Evolutionary conservation across 345 rosid species (phyloP).

Genomic region (Carallia brachiata): DNA sequence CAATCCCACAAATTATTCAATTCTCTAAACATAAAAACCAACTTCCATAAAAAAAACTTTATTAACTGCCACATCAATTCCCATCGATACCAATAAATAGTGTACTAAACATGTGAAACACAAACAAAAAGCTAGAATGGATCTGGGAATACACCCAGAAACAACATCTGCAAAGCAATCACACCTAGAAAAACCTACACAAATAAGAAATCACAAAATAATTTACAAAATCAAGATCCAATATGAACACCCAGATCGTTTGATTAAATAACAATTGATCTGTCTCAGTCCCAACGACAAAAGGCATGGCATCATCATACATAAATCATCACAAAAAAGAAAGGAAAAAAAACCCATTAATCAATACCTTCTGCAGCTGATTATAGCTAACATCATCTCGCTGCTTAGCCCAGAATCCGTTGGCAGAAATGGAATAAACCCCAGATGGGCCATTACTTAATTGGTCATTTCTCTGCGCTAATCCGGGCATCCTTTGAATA

Average conservation of each 20-base stretch:
- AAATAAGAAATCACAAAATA: constrained; percentile 5
- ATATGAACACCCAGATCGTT: constrained; percentile 21
- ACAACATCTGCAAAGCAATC: constrained; percentile 6
- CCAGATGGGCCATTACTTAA: constrained; percentile 39
- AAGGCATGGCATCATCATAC: not conserved
- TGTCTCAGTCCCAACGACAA: constrained; percentile 18
- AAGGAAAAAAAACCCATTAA: not conserved
- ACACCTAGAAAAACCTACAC: not conserved
- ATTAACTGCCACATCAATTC: not conserved
- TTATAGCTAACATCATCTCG: constrained; percentile 65
- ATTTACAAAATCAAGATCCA: constrained; percentile 36
- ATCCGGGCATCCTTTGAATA: constrained; percentile 67
- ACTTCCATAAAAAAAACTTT: not conserved
- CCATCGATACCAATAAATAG: constrained; percentile 1
- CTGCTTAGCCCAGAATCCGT: constrained; percentile 75
- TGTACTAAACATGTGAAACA: constrained; percentile 12
- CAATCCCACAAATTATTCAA: not conserved
- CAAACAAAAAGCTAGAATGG: constrained; percentile 2
- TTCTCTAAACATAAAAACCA: not conserved
- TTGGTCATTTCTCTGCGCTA: constrained; percentile 65
- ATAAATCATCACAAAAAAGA: constrained; percentile 2
- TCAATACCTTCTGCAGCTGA: constrained; percentile 76
- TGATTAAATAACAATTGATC: constrained; percentile 25
- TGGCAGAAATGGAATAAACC: constrained; percentile 29
- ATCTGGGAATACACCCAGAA: constrained; percentile 6